Conservation (phyloP, 2,329 filamentous ascomycete genomes). For the Didymellaceae sp. region DNA sequence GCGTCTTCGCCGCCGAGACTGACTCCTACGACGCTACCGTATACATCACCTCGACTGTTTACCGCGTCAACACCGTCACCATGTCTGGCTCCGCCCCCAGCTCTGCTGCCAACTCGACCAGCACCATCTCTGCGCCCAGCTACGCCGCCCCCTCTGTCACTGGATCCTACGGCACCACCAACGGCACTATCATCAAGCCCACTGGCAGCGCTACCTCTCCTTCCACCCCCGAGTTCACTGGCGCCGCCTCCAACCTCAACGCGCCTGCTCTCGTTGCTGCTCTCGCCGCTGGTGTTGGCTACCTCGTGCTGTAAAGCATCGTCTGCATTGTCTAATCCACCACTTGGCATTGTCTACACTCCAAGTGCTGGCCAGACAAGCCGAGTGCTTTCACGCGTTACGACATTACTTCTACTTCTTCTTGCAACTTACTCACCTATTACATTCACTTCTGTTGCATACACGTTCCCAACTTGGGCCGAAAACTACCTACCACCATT, state of each 20-base stretch:
- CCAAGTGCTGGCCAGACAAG: conserved; percentile 19
- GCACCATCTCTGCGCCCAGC: conserved; percentile 36
- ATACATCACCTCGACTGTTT: conserved; percentile 48
- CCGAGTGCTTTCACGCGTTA: conserved; percentile 29
- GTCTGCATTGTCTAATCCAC: conserved; percentile 9
- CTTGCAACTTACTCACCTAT: conserved; percentile 19
- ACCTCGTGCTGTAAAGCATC: conserved; percentile 43
- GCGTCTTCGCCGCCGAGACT: conserved; percentile 36
- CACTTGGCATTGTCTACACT: conserved; percentile 17
- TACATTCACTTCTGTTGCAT: conserved; percentile 23
- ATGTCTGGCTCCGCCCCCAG: conserved; percentile 36
- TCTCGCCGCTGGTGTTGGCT: conserved; percentile 42
- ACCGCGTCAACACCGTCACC: conserved; percentile 49
- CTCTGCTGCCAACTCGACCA: conserved; percentile 40
- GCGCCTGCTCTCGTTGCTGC: conserved; percentile 40
- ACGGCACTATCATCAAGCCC: conserved; percentile 30
- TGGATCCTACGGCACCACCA: conserved; percentile 23
- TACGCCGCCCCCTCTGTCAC: conserved; percentile 19
- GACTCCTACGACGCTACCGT: conserved; percentile 43
- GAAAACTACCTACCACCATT: conserved; percentile 23
- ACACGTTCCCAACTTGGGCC: conserved; percentile 23
- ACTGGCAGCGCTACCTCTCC: conserved; percentile 24
- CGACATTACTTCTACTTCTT: conserved; percentile 27
- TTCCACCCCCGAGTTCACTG: conserved; percentile 34
- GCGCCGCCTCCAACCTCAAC: conserved; percentile 42